Evolutionary conservation across 164 flowering plant genomes (phyloP).

Genomic region (Macadamia tetraphylla): DNA sequence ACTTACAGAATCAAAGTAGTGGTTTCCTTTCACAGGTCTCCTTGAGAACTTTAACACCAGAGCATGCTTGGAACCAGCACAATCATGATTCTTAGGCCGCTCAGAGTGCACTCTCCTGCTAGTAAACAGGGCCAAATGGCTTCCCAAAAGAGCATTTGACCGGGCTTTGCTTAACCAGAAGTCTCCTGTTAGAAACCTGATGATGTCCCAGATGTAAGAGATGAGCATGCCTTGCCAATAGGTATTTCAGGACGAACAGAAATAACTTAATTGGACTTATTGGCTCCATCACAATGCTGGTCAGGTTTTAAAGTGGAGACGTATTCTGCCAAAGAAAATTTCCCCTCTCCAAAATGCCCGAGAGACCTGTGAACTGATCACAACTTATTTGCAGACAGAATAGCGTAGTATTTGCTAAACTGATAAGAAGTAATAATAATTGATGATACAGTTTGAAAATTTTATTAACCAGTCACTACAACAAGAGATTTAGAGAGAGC

Average conservation of each 20-base stretch:
- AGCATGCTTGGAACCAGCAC: conserved; percentile 30
- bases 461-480: neutral
- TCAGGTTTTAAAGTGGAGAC: conserved; percentile 65
- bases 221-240: conserved; percentile 62
- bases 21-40: conserved; percentile 57
- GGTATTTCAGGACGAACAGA: conserved; percentile 50
- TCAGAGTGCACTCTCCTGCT: conserved; percentile 91
- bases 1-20: conserved; percentile 68
- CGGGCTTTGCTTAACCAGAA: conserved; percentile 83
- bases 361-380: conserved; percentile 44
- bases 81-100: conserved; percentile 51
- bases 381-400: conserved; percentile 1
- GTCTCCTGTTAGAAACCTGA: conserved; percentile 63
- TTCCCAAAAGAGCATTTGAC: conserved; percentile 91
- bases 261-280: conserved; percentile 27
- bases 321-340: conserved; percentile 57
- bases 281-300: conserved; percentile 41
- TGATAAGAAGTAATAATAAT: neutral
- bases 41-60: conserved; percentile 68
- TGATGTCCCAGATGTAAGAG: conserved; percentile 61
- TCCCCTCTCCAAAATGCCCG: conserved; percentile 56
- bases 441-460: neutral
- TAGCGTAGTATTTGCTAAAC: neutral
- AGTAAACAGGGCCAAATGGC: conserved; percentile 98
- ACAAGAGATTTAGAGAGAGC: no score